phyloP scores from a whole-genome alignment of 371 early-diverging fungal species.

The Rhizopus delemar region DNA sequence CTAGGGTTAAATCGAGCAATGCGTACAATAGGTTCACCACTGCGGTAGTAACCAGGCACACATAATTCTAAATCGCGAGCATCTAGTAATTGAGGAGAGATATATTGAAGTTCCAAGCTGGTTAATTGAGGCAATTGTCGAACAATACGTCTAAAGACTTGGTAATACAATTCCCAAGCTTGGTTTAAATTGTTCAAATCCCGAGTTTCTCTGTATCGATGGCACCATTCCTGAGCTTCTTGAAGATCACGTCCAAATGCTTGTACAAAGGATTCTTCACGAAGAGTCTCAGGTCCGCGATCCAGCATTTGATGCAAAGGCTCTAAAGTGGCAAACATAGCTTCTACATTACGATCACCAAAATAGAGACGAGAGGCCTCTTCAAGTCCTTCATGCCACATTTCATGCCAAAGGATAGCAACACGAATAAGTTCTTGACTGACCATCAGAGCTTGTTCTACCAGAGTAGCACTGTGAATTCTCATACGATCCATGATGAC shows the following conservation, averaged over 20 bases:
- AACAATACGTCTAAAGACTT: constrained; percentile 84
- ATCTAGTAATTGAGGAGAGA: constrained; percentile 86
- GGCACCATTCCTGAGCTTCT: constrained; percentile 91
- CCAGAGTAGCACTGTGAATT: constrained; percentile 77
- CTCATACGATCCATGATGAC: constrained; percentile 94
- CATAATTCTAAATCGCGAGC: constrained; percentile 88
- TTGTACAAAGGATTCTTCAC: constrained; percentile 94
- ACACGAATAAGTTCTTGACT: constrained; percentile 96
- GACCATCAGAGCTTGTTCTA: constrained; percentile 94
- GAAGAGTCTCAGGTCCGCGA: constrained; percentile 90
- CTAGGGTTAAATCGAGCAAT: constrained; percentile 85
- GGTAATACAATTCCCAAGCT: constrained; percentile 95
- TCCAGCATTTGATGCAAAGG: constrained; percentile 91
- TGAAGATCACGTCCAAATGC: constrained; percentile 91
- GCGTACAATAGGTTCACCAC: constrained; percentile 84
- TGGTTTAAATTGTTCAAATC: constrained; percentile 87
- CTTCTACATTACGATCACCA: constrained; percentile 84
- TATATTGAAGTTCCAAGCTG: constrained; percentile 86
- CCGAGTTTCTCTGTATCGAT: constrained; percentile 75
- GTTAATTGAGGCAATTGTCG: constrained; percentile 84
- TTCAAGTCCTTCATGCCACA: constrained; percentile 97
- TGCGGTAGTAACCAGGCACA: constrained; percentile 91
- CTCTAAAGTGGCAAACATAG: constrained; percentile 89
- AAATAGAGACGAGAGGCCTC: constrained; percentile 90
- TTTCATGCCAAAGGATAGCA: constrained; percentile 96